Evolutionary conservation across 306 rosid species (phyloP), one percentile per base, ranked within the genome.

Genomic region (Arachis hypogaea): DNA sequence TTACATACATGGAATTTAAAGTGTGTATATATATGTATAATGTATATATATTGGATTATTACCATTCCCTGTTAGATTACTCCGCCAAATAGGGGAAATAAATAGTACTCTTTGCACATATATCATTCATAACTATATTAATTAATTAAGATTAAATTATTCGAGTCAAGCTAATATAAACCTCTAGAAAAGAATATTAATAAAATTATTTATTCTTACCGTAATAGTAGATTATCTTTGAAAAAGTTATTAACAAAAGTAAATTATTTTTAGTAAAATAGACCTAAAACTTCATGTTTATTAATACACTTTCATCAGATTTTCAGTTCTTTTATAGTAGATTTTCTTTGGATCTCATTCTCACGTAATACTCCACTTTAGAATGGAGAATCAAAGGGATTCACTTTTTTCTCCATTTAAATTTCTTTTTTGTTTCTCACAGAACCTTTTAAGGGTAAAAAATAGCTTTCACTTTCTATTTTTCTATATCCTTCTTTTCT

Each of bases 1-100:
- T 22, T 22, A 22, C 28, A 22, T 46, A 59, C 52, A 22, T 67
- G 72, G 16, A 50, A 6, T 72, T 66, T 10, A 51, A 66, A 73
- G 72, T 73, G 55, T 63, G 46, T 22, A 22, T 22, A 22, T 22
- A 1, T 22, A 22, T 22, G 28, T 22, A 22, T 22, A 22, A 22
- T 22, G 28, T 22, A 22, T 22, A 22, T 22, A 22, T 22, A 22
- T 22, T 62, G 61, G 11, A 43, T 22, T 63, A 7, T 61, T 63
- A n/a, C 9, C 18, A 22, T 22, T 22, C 28, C 28, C 28, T 22
- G 28, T 22, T 22, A n/a, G 33, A 40, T 7, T 41, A 29, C 11
- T 42, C 14, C 33, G 63, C 18, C 18, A 60, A 60, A 60, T 58
- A 5, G 51, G 42, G 45, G 3, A 60, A 60, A 60, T 9, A 5